Evolutionary conservation across 192 early-diverging fungal genomes (phyloP).

Genomic region (Dispira parvispora): DNA sequence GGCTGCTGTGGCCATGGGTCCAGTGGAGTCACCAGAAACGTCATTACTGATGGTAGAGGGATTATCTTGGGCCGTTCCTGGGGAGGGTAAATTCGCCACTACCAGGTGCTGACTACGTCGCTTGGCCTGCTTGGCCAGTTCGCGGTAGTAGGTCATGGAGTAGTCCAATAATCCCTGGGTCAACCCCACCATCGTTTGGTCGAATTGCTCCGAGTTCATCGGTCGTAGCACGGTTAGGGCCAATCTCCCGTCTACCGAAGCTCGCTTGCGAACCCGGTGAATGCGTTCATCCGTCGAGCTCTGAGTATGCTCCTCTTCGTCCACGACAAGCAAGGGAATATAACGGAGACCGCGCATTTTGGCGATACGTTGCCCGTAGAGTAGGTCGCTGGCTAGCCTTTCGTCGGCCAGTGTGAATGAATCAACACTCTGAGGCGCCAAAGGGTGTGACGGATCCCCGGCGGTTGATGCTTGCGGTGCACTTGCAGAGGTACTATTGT

Average conservation of each 20-base stretch:
- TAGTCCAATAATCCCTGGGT: slow-evolving; percentile 36
- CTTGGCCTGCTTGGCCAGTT: slow-evolving; percentile 52
- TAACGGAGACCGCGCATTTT: slow-evolving; percentile 1
- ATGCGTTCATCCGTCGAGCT: slow-evolving; percentile 20
- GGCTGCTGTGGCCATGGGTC: slow-evolving; percentile 14
- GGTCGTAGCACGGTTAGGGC: slow-evolving; percentile 18
- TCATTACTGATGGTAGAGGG: slow-evolving; percentile 5
- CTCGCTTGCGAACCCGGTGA: slow-evolving; percentile 29
- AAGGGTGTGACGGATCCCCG: not conserved
- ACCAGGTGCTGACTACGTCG: slow-evolving; percentile 47
- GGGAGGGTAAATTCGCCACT: slow-evolving; percentile 7
- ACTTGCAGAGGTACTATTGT: slow-evolving; percentile 14
- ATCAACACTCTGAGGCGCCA: not conserved
- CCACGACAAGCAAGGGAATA: not conserved
- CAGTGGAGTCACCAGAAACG: slow-evolving; percentile 12
- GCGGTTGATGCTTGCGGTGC: not conserved
- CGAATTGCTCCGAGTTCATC: not conserved
- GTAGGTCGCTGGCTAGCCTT: slow-evolving; percentile 5
- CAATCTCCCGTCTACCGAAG: slow-evolving; percentile 38
- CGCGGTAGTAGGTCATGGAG: slow-evolving; percentile 55
- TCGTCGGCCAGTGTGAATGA: slow-evolving; percentile 3
- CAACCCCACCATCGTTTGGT: slow-evolving; percentile 1
- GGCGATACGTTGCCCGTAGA: not conserved
- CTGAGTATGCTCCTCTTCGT: not conserved
- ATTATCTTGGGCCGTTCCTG: slow-evolving; percentile 11